Conservation (phyloP, 108 stramenopile species). For the Pseudonitzschia multiseries region DNA sequence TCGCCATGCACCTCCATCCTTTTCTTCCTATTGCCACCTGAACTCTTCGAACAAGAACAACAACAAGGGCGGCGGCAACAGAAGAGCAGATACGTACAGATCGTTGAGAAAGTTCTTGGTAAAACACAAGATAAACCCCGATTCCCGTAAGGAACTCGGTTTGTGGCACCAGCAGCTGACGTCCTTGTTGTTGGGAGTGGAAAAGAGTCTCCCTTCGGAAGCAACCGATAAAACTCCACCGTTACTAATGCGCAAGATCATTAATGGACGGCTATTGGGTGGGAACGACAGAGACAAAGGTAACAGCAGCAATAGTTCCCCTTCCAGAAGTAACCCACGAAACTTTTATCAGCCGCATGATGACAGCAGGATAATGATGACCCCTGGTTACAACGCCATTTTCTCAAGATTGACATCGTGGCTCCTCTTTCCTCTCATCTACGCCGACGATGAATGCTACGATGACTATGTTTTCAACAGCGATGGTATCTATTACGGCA, state of each 20-base stretch:
- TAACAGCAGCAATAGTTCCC: not conserved
- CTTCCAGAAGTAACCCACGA: not conserved
- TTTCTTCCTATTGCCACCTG: not conserved
- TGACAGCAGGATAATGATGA: not conserved
- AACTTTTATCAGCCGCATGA: not conserved
- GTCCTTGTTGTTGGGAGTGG: not conserved
- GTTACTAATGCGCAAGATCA: not conserved
- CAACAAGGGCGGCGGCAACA: not conserved
- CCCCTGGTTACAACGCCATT: not conserved
- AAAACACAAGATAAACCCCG: constrained; percentile 14
- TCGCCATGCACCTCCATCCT: constrained; percentile 47
- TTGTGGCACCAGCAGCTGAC: constrained; percentile 8
- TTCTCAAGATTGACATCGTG: constrained; percentile 32
- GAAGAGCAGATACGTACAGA: not conserved
- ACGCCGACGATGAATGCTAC: constrained; percentile 22
- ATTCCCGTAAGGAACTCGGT: constrained; percentile 1
- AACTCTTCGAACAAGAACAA: not conserved
- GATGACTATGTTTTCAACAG: constrained; percentile 7
- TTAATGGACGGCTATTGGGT: constrained; percentile 42
- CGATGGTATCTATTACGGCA: not conserved
- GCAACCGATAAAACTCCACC: not conserved
- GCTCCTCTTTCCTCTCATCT: constrained; percentile 29
- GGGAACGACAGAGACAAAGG: constrained; percentile 18
- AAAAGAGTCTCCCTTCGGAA: not conserved
- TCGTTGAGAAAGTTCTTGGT: not conserved